Evolutionary conservation across 225 moss, liverwort and hornwort species (phyloP).

Genomic region (Rhytidiadelphus loreus): DNA sequence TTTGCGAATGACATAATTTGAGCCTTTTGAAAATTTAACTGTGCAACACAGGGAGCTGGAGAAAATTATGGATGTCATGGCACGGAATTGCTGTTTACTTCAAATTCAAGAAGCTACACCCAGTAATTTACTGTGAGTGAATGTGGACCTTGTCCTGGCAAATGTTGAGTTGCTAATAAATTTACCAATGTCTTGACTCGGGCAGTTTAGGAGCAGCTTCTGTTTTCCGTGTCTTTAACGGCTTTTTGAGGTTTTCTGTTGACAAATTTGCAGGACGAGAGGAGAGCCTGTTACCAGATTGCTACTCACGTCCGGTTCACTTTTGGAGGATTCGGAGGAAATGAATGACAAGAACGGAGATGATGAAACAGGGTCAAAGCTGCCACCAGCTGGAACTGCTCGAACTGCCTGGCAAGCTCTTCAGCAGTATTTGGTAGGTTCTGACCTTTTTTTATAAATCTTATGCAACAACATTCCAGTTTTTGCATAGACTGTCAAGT

Average conservation of each 20-base stretch:
- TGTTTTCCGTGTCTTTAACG: background rate
- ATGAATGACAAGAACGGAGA: conserved; percentile 12
- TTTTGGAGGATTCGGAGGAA: conserved; percentile 22
- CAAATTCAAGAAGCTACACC: conserved; percentile 69
- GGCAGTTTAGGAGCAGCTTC: background rate
- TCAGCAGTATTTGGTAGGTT: conserved; percentile 60
- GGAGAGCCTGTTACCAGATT: conserved; percentile 28
- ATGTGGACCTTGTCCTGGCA: background rate
- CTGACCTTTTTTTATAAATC: background rate
- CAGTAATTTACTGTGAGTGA: conserved; percentile 38
- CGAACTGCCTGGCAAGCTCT: conserved; percentile 75
- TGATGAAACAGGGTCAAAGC: conserved; percentile 21
- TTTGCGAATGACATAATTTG: background rate
- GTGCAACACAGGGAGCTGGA: conserved; percentile 59
- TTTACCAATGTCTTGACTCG: background rate
- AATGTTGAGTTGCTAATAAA: background rate
- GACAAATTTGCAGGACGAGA: conserved; percentile 21
- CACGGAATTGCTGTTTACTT: conserved; percentile 84
- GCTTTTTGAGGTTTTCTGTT: background rate
- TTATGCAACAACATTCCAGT: background rate
- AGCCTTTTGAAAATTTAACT: background rate
- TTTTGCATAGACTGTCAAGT: background rate
- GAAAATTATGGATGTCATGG: conserved; percentile 81
- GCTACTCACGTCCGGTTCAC: conserved; percentile 33
- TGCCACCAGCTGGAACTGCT: conserved; percentile 54